Base-by-base conservation (phyloP, 352 stramenopile genomes). In the Phytophthora pinifolia region DNA sequence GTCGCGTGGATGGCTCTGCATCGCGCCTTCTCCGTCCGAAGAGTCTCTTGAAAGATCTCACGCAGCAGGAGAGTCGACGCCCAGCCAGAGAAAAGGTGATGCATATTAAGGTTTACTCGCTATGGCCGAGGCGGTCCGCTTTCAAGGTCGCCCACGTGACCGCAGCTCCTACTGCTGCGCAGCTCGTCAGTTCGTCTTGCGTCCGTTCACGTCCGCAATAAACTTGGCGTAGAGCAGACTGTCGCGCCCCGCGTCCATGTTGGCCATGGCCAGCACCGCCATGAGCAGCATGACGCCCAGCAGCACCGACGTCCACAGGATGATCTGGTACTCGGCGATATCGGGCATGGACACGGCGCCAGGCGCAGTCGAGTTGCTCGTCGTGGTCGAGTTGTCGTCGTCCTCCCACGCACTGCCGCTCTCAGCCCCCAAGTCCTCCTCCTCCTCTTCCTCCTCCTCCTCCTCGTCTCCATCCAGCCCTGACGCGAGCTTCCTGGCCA, bases 151-250 rank as follows among this genome's bases (percentile, higher is more conserved):
- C 44, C 39, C 8, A 14, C n/a, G 5, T 25, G 17, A 9, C n/a
- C 27, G 12, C 33, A 25, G 20, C 9, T 47, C 17, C 32, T 52
- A 18, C 49, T 55, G 31, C 39, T 52, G 27, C 33, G 18, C 42
- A 34, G 29, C 51, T 27, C 22, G 47, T 72, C 77, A 88, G 48
- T 85, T 76, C 30, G 50, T 70, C 60, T 88, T 88, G 30, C 73
- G 76, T 44, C 70, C 46, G 47, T 63, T 77, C 31, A 70, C 62
- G 54, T 83, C 67, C 3, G 78, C 74, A 38, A 74, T 85, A 56
- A 94, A 94, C 73, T 94, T 94, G 74, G 83, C 85, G 57, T 90
- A 91, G 9, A 94, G 70, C 46, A 94, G 63, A 59, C 76, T 92
- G 66, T 94, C 85, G 20, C 79, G 83, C 14, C 70, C 67, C 5